Evolutionary conservation across 2,329 filamentous ascomycete species (phyloP).

Genomic region (Didymella pinodella): DNA sequence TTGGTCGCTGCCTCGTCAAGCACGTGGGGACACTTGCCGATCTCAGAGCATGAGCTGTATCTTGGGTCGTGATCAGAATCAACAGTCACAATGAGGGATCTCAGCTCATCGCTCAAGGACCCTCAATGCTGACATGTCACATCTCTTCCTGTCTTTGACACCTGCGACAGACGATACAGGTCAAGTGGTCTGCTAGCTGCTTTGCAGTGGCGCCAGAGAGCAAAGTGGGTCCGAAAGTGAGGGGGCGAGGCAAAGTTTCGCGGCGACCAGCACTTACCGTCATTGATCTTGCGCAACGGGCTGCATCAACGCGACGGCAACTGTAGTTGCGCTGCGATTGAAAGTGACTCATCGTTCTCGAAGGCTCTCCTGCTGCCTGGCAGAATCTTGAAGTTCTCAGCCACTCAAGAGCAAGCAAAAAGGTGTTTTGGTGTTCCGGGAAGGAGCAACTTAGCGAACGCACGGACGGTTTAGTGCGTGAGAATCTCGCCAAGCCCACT

Average conservation of each 20-base stretch:
- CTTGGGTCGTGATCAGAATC: not conserved
- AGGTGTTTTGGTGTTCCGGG: conserved; percentile 12
- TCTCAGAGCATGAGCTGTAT: not conserved
- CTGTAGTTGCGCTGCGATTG: not conserved
- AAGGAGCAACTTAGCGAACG: conserved; percentile 19
- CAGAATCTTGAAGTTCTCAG: conserved; percentile 1
- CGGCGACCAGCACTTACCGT: conserved; percentile 12
- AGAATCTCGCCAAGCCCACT: conserved; percentile 13
- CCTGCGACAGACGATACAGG: not conserved
- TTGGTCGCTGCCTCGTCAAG: not conserved
- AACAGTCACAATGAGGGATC: not conserved
- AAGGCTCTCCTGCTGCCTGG: conserved; percentile 2
- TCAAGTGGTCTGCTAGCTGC: conserved; percentile 8
- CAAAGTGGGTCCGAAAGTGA: conserved; percentile 13
- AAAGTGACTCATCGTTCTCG: not conserved
- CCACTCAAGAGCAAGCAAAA: not conserved
- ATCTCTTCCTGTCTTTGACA: not conserved
- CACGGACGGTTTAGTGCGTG: conserved; percentile 12
- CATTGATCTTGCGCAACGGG: conserved; percentile 13
- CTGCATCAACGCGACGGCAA: conserved; percentile 9
- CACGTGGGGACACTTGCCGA: conserved; percentile 5
- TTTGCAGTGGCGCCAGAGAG: conserved; percentile 6
- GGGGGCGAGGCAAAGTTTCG: conserved; percentile 19
- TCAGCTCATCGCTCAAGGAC: not conserved
- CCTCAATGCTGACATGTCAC: not conserved